Base-by-base conservation (phyloP, 257 asterid species). In the Craterostigma plantagineum region DNA sequence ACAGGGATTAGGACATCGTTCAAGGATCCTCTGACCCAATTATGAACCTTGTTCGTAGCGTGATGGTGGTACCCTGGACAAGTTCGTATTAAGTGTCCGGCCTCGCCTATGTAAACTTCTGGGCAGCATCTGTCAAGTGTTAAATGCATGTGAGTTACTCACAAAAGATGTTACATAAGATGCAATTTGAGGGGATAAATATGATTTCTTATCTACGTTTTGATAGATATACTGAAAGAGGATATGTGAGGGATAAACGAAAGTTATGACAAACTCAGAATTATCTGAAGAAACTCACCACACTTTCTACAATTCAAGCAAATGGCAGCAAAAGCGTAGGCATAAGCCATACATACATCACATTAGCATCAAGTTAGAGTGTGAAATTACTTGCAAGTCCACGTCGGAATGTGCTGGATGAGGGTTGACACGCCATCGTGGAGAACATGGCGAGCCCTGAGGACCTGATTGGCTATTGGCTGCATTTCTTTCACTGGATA, bases 311-410 rank as follows among this genome's bases (percentile, higher is more conserved):
- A 23, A 23, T 41, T 8, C 41, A 52, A 4, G 11, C 37, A 33
- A 0, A 9, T 45, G 34, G 13, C 11, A 54, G 33, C 17, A 4
- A 18, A 11, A 23, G 10, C 48, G 9, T 7, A 43, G 10, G 14
- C 11, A 49, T 7, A 5, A 33, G 38, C 2, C 12, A 4, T 9
- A 8, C 5, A 1, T 33, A 38, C 17, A 11, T 36, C 11, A 54
- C 45, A 11, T 34, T 11, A 41, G 35, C 38, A 35, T 43, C 30
- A 23, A 23, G 30, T 23, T 2, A 23, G 30, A 6, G 30, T 11
- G 46, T 12, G 57, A 14, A 66, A 51, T 72, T 71, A 86, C 98
- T 75, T 79, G 98, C 98, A 87, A 42, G 82, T 59, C 91, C 79
- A 82, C 17, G 69, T 13, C 34, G 92, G 95, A 52, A 76, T 4